Conservation (phyloP, 2,329 filamentous ascomycete genomes). For the Tolypocladium tundrense region DNA sequence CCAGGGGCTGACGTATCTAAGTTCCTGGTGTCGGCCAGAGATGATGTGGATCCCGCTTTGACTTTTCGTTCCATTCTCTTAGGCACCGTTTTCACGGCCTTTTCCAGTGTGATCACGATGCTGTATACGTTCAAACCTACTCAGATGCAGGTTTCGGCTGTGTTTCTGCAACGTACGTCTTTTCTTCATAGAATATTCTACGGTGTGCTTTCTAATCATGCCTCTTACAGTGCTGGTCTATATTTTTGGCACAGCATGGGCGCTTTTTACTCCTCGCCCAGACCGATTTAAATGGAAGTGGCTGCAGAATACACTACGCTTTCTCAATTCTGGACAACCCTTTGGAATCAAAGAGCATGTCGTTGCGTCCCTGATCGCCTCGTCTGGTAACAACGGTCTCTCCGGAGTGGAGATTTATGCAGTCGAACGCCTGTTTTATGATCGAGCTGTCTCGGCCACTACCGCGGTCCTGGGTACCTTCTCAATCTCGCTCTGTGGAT, state of each 20-base stretch:
- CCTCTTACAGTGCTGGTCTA: neutral
- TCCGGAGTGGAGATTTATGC: slow-evolving; percentile 11
- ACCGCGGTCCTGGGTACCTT: slow-evolving; percentile 16
- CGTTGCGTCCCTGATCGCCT: slow-evolving; percentile 10
- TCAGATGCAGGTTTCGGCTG: slow-evolving; percentile 8
- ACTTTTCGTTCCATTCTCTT: slow-evolving; percentile 11
- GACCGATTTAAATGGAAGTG: slow-evolving; percentile 2
- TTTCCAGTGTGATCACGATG: slow-evolving; percentile 12
- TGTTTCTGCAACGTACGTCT: slow-evolving; percentile 7
- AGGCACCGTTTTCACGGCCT: slow-evolving; percentile 9
- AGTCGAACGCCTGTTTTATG: slow-evolving; percentile 11
- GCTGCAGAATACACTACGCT: slow-evolving; percentile 3
- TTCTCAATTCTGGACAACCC: slow-evolving; percentile 8
- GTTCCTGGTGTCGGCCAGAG: slow-evolving; percentile 9
- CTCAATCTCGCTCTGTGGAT: slow-evolving; percentile 18
- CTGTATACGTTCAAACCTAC: slow-evolving; percentile 9
- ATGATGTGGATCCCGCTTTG: slow-evolving; percentile 10
- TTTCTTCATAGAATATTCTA: no score
- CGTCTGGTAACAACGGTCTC: slow-evolving; percentile 10
- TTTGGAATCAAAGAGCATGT: slow-evolving; percentile 12
- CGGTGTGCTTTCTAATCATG: neutral
- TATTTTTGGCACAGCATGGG: neutral
- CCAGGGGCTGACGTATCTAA: slow-evolving; percentile 9
- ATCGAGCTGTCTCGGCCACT: slow-evolving; percentile 10
- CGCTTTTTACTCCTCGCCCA: neutral